Base-by-base conservation (phyloP, 192 early-diverging fungal species). In the Mortierella claussenii region DNA sequence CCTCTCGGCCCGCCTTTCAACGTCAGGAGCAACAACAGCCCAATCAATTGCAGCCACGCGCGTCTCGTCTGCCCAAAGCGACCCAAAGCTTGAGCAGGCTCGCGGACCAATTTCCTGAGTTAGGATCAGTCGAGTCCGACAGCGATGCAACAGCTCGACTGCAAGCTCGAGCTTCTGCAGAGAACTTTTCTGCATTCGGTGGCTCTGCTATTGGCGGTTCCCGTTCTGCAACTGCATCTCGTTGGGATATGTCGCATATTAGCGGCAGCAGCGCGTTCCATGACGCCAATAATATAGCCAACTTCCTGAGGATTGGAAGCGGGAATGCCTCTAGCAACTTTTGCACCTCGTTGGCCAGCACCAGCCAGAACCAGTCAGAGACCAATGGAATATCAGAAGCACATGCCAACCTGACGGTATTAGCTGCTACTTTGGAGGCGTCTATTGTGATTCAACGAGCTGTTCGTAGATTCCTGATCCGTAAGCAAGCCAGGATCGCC, bases 391-490 rank as follows among this genome's bases (percentile, higher is more conserved):
- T n/a, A 51, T 8, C 24, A 9, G 49, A 51, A 51, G 20, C 49
- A 23, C 10, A 53, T 53, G 55, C 12, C 4, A 43, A 2, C 33
- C 6, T 30, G 26, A 4, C 62, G 8, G 37, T 17, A n/a, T n/a
- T n/a, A n/a, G n/a, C n/a, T 26, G 23, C 20, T 24, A 17, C 45
- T 13, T 20, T 69, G 18, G 37, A 43, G 18, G 80, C 80, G 26
- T 59, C 43, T 34, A 18, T 73, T 17, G 55, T 58, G 24, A 47
- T 63, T 26, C 78, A 81, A 54, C 80, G 82, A 47, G 80, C 71
- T 32, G 45, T 79, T 27, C 78, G 74, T 60, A 21, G 55, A 53
- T 44, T 55, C 68, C 61, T 65, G 54, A 21, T 48, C 33, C 67
- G 40, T 40, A 69, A 65, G 55, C 60, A 30, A 28, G 37, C 60